Percentiles rank a stretch among this genome's conserved stretches.
Evolutionary conservation across 179 eudicot species (phyloP).

Genomic region (Spergularia azorica): DNA sequence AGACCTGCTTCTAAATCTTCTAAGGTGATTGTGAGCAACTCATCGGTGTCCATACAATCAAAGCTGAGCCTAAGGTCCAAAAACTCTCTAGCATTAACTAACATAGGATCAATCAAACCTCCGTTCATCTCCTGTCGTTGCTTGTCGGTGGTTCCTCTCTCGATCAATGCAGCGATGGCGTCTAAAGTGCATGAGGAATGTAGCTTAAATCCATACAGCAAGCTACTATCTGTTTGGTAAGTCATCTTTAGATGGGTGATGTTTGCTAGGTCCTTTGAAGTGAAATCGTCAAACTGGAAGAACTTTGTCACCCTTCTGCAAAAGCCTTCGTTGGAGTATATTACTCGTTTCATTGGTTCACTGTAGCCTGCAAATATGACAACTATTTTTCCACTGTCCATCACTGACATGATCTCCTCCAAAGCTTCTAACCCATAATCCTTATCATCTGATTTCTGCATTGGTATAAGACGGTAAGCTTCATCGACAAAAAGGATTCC

Average conservation of each 20-base stretch:
- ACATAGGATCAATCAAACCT: slow-evolving; percentile 82
- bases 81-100: slow-evolving; percentile 83
- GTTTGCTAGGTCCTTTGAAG: slow-evolving; percentile 59
- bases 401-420: slow-evolving; percentile 97
- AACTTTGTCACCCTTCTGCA: slow-evolving; percentile 95
- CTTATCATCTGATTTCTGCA: slow-evolving; percentile 90
- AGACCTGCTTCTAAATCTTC: slow-evolving; percentile 77
- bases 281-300: slow-evolving; percentile 79
- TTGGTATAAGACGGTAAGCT: slow-evolving; percentile 91
- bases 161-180: slow-evolving; percentile 57
- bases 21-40: slow-evolving; percentile 69
- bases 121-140: slow-evolving; percentile 92
- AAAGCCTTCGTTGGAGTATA: slow-evolving; percentile 88
- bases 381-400: slow-evolving; percentile 90
- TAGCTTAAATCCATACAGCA: slow-evolving; percentile 75
- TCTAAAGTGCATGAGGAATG: slow-evolving; percentile 65
- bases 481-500: slow-evolving; percentile 96
- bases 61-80: slow-evolving; percentile 81
- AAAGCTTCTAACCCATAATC: slow-evolving; percentile 95
- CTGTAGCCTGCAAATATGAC: slow-evolving; percentile 96
- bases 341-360: slow-evolving; percentile 94
- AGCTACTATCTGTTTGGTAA: slow-evolving; percentile 56
- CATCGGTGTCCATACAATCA: slow-evolving; percentile 75
- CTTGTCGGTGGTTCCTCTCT: slow-evolving; percentile 65
- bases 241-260: slow-evolving; percentile 77